Percentiles rank a stretch among this genome's conserved stretches.
Evolutionary conservation across 2,329 filamentous ascomycete species (phyloP).

Genomic region (Epichloe aotearoae): DNA sequence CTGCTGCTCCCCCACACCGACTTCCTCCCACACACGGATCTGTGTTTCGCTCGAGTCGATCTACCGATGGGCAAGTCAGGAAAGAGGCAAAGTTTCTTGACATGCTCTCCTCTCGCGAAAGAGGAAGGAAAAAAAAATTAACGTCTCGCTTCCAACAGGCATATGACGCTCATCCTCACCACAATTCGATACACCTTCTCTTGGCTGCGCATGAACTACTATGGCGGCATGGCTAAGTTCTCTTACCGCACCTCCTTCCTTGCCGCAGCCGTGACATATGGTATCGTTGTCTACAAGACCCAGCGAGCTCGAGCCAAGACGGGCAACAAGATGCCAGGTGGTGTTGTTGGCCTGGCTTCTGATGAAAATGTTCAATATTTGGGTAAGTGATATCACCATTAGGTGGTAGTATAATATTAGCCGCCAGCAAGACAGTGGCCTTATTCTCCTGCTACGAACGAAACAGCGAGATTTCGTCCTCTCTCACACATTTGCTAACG

Average conservation of each 20-base stretch:
- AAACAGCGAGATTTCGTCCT: too few relatives aligned
- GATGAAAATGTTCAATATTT: constrained; percentile 99
- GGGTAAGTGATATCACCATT: constrained; percentile 53
- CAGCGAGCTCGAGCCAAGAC: constrained; percentile 74
- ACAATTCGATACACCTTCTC: constrained; percentile 75
- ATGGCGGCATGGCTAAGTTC: constrained; percentile 61
- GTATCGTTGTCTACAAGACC: constrained; percentile 97
- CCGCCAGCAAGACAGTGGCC: not conserved
- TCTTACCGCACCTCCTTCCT: constrained; percentile 86
- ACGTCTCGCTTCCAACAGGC: constrained; percentile 37
- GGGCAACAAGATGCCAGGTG: constrained; percentile 46
- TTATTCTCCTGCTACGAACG: not conserved
- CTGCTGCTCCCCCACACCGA: constrained; percentile 8
- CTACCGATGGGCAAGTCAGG: not conserved
- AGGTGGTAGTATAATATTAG: too few relatives aligned
- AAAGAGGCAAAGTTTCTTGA: not conserved
- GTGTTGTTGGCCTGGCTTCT: constrained; percentile 52
- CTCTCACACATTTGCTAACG: not conserved
- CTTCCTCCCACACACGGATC: not conserved
- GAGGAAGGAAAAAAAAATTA: not conserved
- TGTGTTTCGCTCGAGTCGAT: not conserved
- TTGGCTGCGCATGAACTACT: constrained; percentile 81
- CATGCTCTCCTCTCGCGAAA: too few relatives aligned
- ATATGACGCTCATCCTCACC: constrained; percentile 72
- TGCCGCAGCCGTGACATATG: constrained; percentile 82